These are phyloP conservation scores for Lactarius sanguifluus DNA, from an alignment of 768 basidiomycete species.

Conservation along the genomic window DNA sequence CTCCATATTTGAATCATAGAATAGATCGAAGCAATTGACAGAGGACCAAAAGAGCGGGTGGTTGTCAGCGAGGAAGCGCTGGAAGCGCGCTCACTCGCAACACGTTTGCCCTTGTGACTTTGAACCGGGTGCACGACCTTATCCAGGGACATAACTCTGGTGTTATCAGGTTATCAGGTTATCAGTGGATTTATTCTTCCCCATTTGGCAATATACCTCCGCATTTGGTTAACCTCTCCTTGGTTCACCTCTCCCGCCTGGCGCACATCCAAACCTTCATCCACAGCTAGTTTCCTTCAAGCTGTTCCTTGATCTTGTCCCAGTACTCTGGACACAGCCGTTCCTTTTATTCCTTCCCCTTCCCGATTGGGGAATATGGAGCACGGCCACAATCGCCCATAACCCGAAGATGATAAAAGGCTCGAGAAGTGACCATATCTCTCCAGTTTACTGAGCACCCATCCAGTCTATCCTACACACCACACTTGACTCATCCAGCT, in stretches of 20 bases:
- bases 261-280: conserved; percentile 8
- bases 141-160: conserved; percentile 18
- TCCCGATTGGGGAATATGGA: conserved; percentile 17
- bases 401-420: conserved; percentile 22
- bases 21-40: conserved; percentile 10
- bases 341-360: conserved; percentile 11
- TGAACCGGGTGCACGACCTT: conserved; percentile 6
- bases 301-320: conserved; percentile 25
- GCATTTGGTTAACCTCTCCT: conserved; percentile 23
- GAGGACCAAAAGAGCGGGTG: conserved; percentile 1
- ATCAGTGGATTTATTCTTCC: conserved; percentile 12
- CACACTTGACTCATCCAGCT: conserved; percentile 3
- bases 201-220: conserved; percentile 17
- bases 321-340: conserved; percentile 12
- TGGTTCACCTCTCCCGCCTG: conserved; percentile 18
- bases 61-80: conserved; percentile 20
- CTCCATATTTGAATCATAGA: conserved; percentile 11
- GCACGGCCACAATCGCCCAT: conserved; percentile 24
- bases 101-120: conserved; percentile 19
- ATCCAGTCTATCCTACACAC: conserved; percentile 8
- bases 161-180: conserved; percentile 14
- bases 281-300: conserved; percentile 17
- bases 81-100: conserved; percentile 5
- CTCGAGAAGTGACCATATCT: conserved; percentile 8
- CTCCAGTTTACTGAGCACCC: conserved; percentile 18